Evolutionary conservation across 345 rosid species (phyloP), one percentile per base, ranked within the genome.

Genomic region (Moricandia arvensis): DNA sequence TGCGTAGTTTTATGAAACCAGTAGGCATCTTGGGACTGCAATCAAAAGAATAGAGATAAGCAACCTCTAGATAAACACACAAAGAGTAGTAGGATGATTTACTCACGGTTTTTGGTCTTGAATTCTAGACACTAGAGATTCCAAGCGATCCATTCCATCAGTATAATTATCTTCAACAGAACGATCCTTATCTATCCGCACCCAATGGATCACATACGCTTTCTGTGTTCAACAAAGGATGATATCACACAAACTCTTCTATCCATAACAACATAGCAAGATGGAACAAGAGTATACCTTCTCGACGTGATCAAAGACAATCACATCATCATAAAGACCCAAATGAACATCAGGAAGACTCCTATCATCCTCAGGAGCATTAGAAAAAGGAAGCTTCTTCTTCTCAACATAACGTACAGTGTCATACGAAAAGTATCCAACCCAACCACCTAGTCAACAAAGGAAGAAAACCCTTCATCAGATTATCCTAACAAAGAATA

Each of bases 161-260:
- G 55, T 53, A 55, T 80, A 91, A 59, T 97, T 97, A 73, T 90
- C 93, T 73, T 86, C 91, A 12, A 83, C 75, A 21, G 97, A 86
- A 70, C 86, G 83, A 83, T 83, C 86, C 55, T 74, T 91, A 77
- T 89, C 96, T 83, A 90, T 69, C 75, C 82, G 84, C 86, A 94
- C 97, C 98, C 98, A 94, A 37, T 94, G 98, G 79, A 90, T 91
- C 72, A 94, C 78, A 66, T 79, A 88, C 45, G 93, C 98, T 94
- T 87, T 94, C 97, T 91, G 89, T 78, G 69, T 7, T 60, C 18
- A 82, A 75, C 47, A 6, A 67, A 67, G 7, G 68, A 49, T 60
- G 33, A 55, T 63, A 18, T 53, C 8, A 65, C 15, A 58, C 33
- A 76, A 67, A 26, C n/a, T 58, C 47, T 21, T 29, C 10, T 38